A percentile compares a stretch with the other conserved stretches of the same genome.
Conservation (phyloP, 2,329 filamentous ascomycete species). For the Phaeoacremonium minimum region DNA sequence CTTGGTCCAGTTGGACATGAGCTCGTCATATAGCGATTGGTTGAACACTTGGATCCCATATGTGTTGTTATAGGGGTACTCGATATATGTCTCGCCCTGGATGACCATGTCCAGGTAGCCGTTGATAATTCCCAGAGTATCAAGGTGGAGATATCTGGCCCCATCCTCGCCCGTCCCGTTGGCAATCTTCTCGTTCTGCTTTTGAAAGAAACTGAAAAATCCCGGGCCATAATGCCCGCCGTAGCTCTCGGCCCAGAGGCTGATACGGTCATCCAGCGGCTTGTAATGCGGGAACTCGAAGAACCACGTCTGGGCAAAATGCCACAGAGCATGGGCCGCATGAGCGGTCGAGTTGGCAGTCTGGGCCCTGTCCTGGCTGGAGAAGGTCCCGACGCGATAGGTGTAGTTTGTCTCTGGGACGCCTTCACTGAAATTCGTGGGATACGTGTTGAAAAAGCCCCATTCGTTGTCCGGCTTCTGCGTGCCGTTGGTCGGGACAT, state of each 20-base stretch:
- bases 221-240: constrained; percentile 31
- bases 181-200: constrained; percentile 35
- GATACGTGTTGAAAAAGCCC: constrained; percentile 3
- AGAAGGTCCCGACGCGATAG: constrained; percentile 24
- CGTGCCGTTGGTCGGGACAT: constrained; percentile 7
- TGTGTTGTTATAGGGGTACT: constrained; percentile 50
- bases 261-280: constrained; percentile 24
- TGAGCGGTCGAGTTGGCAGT: constrained; percentile 44
- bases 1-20: constrained; percentile 35
- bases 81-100: constrained; percentile 40
- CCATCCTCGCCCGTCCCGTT: constrained; percentile 6
- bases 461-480: background rate
- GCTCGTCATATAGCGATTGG: constrained; percentile 36
- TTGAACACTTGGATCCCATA: constrained; percentile 50
- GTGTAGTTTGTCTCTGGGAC: constrained; percentile 31
- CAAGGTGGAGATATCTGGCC: constrained; percentile 23
- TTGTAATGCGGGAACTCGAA: constrained; percentile 50
- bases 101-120: constrained; percentile 48
- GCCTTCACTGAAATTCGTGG: constrained; percentile 27
- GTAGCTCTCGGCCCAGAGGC: constrained; percentile 13
- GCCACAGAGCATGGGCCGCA: constrained; percentile 53
- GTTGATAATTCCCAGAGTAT: constrained; percentile 53
- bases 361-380: constrained; percentile 29
- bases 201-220: constrained; percentile 33
- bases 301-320: constrained; percentile 56